Evolutionary conservation across 228 moss, liverwort and hornwort genomes (phyloP).

Genomic region (Sphagnum fallax): DNA sequence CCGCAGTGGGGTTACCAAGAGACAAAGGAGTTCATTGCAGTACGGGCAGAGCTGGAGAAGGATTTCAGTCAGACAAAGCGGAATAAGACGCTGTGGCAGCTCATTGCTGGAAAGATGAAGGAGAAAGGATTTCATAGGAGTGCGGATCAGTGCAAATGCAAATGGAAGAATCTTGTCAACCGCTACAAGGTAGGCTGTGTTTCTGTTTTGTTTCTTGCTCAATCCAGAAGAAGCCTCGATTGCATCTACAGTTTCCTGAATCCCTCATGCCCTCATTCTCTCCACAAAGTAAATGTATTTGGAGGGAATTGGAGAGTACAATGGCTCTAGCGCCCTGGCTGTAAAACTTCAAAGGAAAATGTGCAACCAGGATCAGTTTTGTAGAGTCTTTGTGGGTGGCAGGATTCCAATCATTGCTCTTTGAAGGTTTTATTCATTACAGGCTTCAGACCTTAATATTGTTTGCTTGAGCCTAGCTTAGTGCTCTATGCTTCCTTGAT

Average conservation of each 20-base stretch:
- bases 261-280: background rate
- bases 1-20: slow-evolving; percentile 96
- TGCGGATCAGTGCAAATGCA: slow-evolving; percentile 98
- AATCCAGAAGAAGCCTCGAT: background rate
- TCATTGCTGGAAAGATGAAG: slow-evolving; percentile 97
- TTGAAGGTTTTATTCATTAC: background rate
- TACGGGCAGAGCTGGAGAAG: slow-evolving; percentile 91
- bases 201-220: background rate
- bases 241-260: background rate
- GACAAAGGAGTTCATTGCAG: slow-evolving; percentile 94
- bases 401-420: background rate
- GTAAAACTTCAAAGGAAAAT: no score
- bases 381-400: background rate
- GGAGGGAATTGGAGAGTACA: no score
- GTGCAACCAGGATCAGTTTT: no score
- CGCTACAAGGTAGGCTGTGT: slow-evolving; percentile 66
- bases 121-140: slow-evolving; percentile 87
- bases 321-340: no score
- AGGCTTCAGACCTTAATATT: background rate
- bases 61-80: slow-evolving; percentile 98
- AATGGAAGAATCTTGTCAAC: slow-evolving; percentile 99
- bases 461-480: background rate
- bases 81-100: slow-evolving; percentile 97
- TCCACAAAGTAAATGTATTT: no score
- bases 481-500: background rate